Evolutionary conservation across 225 moss, liverwort and hornwort species (phyloP), one percentile per base, ranked within the genome.

Genomic region (Thuidium tamariscinum): DNA sequence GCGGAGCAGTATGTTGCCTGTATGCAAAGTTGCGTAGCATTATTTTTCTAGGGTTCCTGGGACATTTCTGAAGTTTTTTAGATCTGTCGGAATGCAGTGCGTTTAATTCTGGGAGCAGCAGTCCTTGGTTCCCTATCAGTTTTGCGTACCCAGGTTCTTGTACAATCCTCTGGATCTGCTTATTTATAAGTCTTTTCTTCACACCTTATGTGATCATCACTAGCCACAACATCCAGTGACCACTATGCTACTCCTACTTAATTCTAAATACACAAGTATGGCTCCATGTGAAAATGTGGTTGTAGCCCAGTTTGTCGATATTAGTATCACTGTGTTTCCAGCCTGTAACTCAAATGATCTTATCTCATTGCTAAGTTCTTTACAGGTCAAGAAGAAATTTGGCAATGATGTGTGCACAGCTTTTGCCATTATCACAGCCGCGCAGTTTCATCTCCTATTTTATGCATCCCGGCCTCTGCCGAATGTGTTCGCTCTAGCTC

Each of bases 391-490:
- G 74, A 92, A 83, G 87, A 83, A 94, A 83, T 97, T 97, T 90
- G 99, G 99, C 71, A 91, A 86, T 81, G 91, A 93, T 69, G 94
- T 96, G 39, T 91, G 93, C 41, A 88, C 75, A 80, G 93, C 92
- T 86, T 99, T 94, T 89, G 95, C 93, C 56, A 88, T 95, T 61
- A 86, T 97, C 64, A 96, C 94, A 65, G 89, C 92, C 27, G 87
- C 85, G 59, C 95, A 99, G 77, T 99, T 99, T 77, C 99, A 99
- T 90, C 93, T 96, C 74, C 88, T 99, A 32, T 99, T 95, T 88
- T 99, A 99, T 89, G 95, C 93, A 88, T 96, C 97, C 85, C 97
- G 99, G 74, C 96, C 99, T 46, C 93, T 99, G 78, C 97, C 99
- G 83, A 99, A 99, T 87, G 93, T 95, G 27, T 99, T 95, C 77